These are phyloP conservation scores for Fusarium setosum DNA, from an alignment of 2,329 filamentous ascomycete species.

Conservation along the genomic window DNA sequence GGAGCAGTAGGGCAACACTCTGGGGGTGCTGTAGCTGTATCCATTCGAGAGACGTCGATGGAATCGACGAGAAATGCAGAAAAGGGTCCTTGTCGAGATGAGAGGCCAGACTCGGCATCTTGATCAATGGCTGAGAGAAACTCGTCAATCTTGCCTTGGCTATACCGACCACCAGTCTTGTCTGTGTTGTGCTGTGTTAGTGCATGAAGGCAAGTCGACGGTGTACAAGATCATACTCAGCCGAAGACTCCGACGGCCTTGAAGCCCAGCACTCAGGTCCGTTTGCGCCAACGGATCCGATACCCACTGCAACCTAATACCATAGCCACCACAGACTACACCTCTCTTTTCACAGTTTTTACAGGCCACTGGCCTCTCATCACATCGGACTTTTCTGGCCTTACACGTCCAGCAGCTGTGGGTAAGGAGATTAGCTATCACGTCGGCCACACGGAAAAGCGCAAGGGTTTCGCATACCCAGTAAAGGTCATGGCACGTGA, in stretches of 20 bases:
- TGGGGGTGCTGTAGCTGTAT: neutral
- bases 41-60: neutral
- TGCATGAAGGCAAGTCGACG: neutral
- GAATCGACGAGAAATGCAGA: neutral
- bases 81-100: neutral
- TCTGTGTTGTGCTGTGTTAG: neutral
- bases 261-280: neutral
- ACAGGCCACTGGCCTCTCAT: conserved; percentile 15
- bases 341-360: conserved; percentile 20
- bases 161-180: neutral
- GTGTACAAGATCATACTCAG: neutral
- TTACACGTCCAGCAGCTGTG: conserved; percentile 32
- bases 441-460: neutral
- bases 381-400: conserved; percentile 22
- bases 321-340: neutral
- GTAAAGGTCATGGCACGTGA: neutral
- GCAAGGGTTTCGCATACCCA: neutral
- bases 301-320: neutral
- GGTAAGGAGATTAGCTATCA: neutral
- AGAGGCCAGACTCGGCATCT: neutral
- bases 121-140: neutral
- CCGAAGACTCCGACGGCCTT: neutral
- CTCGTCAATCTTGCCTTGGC: neutral
- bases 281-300: neutral
- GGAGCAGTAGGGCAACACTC: neutral